A percentile compares a stretch with the other conserved stretches of the same genome.
phyloP scores from a whole-genome alignment of 352 stramenopile genomes.

The Globisporangium ultimum region DNA sequence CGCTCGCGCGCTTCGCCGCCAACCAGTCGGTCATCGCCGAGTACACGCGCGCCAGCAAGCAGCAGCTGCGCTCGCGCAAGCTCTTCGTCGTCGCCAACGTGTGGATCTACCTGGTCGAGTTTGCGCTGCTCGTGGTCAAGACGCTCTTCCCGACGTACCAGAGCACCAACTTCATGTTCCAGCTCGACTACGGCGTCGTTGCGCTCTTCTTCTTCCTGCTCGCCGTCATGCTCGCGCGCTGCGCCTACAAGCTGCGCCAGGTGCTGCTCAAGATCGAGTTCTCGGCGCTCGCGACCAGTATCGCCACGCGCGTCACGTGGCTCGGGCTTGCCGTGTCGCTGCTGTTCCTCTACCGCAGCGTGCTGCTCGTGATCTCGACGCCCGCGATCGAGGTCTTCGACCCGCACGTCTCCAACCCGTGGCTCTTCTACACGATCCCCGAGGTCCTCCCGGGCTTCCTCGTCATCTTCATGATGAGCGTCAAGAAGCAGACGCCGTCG shows the following conservation, averaged over 20 bases:
- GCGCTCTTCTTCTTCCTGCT: conserved; percentile 75
- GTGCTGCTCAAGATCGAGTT: conserved; percentile 78
- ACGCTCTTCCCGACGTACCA: conserved; percentile 48
- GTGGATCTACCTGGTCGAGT: conserved; percentile 81
- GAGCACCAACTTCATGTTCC: conserved; percentile 55
- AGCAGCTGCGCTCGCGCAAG: conserved; percentile 45
- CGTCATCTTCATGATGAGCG: conserved; percentile 81
- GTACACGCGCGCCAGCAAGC: conserved; percentile 53
- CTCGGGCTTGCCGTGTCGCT: conserved; percentile 49
- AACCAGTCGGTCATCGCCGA: conserved; percentile 74
- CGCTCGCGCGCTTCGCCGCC: conserved; percentile 52
- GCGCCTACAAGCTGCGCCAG: conserved; percentile 37
- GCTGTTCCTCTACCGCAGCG: conserved; percentile 59
- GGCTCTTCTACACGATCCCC: conserved; percentile 73
- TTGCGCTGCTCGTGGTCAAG: conserved; percentile 63
- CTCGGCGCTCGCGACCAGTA: conserved; percentile 49
- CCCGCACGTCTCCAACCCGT: conserved; percentile 62
- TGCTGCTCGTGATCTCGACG: conserved; percentile 63
- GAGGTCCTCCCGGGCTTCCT: conserved; percentile 67
- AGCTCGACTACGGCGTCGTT: conserved; percentile 70
- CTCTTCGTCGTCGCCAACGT: conserved; percentile 80
- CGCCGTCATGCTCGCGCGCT: conserved; percentile 63
- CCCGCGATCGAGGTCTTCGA: conserved; percentile 70
- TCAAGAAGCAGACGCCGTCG: conserved; percentile 32
- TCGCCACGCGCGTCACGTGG: conserved; percentile 52